Evolutionary conservation across 306 rosid species (phyloP), one percentile per base, ranked within the genome.

Genomic region (Hylodesmum podocarpum): DNA sequence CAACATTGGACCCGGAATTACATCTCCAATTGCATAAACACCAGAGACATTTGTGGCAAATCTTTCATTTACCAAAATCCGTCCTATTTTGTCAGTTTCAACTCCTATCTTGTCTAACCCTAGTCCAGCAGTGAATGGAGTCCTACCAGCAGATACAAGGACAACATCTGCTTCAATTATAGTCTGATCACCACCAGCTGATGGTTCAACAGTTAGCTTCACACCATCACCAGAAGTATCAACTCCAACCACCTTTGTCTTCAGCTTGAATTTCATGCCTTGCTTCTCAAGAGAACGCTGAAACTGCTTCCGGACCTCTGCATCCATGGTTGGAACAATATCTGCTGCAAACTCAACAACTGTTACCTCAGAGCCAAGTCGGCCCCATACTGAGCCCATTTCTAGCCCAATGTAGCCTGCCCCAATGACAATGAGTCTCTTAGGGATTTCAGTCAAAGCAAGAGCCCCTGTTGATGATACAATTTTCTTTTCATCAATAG

Each of bases 391-490:
- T 0, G 99, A 96, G 4, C 99, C 99, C 99, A 96, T 96, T 78
- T 96, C 99, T 21, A 96, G 92, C 22, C 99, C 99, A 63, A 96
- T 96, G 84, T 96, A 96, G 63, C 99, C 99, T 16, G 99, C 99
- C 65, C 99, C 98, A 36, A 96, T 84, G 80, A 96, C 99, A 63
- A 92, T 83, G 36, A 96, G 92, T 84, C 73, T 96, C 92, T 92
- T 92, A 9, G 99, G 99, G 73, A 92, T 88, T 86, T 91, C 94
- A 40, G 91, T 27, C 88, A 92, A 84, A 68, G 93, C 96, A 43
- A 96, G 87, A 78, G 99, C 99, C 46, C 99, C 98, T 0, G 99
- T 96, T 7, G 99, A 96, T 11, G 99, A 96, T 13, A 96, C 97
- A 61, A 96, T 87, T 82, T 84, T 96, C 92, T 92, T 91, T 85